These are phyloP conservation scores for Hypocreales sp. DNA, from an alignment of 2,329 filamentous ascomycete species.

Conservation along the genomic window DNA sequence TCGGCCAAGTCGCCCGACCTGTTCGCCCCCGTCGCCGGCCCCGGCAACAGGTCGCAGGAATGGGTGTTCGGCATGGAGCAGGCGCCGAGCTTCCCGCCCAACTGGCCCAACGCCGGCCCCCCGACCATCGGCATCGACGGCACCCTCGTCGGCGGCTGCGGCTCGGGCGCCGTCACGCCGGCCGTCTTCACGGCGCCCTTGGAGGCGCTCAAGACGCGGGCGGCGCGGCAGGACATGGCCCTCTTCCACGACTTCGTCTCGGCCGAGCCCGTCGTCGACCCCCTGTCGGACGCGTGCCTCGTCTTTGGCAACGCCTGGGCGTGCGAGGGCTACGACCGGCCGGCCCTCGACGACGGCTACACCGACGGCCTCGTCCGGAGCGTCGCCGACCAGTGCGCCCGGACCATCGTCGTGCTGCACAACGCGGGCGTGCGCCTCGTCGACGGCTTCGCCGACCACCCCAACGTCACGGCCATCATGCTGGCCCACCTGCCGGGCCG, in stretches of 20 bases:
- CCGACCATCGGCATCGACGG: constrained; percentile 27
- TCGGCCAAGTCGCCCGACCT: constrained; percentile 32
- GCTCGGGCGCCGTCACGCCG: constrained; percentile 30
- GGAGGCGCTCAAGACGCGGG: constrained; percentile 35
- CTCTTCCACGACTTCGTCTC: constrained; percentile 44
- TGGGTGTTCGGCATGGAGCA: constrained; percentile 23
- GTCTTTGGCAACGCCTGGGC: constrained; percentile 54
- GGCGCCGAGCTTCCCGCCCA: constrained; percentile 1
- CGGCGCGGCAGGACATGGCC: constrained; percentile 37
- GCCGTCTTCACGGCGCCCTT: constrained; percentile 35
- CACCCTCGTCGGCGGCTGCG: constrained; percentile 24
- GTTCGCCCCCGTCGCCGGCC: constrained; percentile 19
- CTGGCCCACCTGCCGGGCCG: constrained; percentile 51
- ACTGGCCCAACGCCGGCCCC: neutral
- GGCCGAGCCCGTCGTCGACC: constrained; percentile 29
- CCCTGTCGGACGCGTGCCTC: constrained; percentile 46
- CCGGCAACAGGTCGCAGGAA: constrained; percentile 15
- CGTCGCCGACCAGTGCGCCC: constrained; percentile 42
- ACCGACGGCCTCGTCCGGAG: constrained; percentile 40
- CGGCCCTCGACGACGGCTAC: constrained; percentile 48
- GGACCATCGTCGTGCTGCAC: constrained; percentile 50
- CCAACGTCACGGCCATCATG: constrained; percentile 48
- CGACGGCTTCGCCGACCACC: constrained; percentile 44
- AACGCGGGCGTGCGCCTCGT: constrained; percentile 46
- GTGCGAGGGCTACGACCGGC: constrained; percentile 54